These are phyloP conservation scores for Aspergillus cavernicola DNA, from an alignment of 495 filamentous ascomycete genomes.

Conservation along the genomic window DNA sequence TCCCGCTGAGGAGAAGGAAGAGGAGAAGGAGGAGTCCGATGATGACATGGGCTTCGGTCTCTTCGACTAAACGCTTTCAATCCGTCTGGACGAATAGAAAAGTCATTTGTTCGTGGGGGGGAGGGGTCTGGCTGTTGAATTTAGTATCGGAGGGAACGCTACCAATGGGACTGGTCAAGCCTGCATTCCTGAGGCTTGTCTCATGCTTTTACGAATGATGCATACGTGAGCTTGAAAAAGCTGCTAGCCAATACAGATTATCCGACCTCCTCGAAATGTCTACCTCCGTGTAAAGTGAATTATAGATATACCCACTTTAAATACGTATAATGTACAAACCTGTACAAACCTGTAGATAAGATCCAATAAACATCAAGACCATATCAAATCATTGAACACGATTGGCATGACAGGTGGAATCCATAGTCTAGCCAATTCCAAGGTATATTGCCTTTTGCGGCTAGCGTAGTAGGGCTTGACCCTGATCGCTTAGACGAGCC, in stretches of 20 bases:
- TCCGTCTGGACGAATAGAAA: conserved; percentile 24
- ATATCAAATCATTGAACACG: neutral
- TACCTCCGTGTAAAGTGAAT: neutral
- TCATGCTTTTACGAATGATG: conserved; percentile 43
- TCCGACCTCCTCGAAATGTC: conserved; percentile 30
- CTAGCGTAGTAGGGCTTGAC: conserved; percentile 42
- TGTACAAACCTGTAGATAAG: neutral
- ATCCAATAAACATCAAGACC: neutral
- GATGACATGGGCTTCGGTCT: conserved; percentile 99
- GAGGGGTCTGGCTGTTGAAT: conserved; percentile 36
- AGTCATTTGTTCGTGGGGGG: conserved; percentile 26
- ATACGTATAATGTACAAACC: neutral
- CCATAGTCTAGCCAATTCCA: conserved; percentile 2
- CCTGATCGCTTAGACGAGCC: conserved; percentile 48
- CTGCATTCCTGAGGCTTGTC: conserved; percentile 36
- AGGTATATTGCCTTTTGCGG: conserved; percentile 17
- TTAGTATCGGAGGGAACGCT: conserved; percentile 31
- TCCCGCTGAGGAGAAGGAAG: conserved; percentile 66
- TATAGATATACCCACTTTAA: neutral
- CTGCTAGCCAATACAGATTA: conserved; percentile 43
- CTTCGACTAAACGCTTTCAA: conserved; percentile 69
- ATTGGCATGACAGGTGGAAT: conserved; percentile 5
- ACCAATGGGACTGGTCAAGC: conserved; percentile 30
- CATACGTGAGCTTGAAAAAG: conserved; percentile 37
- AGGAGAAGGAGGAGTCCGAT: conserved; percentile 90